Conservation (phyloP, 768 basidiomycete genomes). For the Leccinum arenicola region DNA sequence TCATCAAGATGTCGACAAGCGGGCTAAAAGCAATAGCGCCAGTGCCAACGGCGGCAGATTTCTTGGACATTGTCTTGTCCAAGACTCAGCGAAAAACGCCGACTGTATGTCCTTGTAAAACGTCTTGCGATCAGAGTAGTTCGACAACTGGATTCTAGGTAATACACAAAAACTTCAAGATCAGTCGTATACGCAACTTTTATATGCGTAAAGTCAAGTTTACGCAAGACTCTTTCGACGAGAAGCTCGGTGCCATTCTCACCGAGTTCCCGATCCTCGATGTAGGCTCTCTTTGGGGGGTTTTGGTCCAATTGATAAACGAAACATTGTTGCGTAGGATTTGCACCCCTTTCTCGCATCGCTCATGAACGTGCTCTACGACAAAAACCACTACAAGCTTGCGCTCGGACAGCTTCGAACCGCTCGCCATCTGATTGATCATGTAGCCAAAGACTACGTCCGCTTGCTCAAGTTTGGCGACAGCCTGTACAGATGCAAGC, state of each 20-base stretch:
- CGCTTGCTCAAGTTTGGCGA: conserved; percentile 97
- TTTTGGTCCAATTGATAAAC: not conserved
- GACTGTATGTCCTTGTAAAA: conserved; percentile 51
- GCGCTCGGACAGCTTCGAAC: conserved; percentile 97
- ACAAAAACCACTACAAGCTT: conserved; percentile 99
- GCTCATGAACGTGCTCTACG: conserved; percentile 97
- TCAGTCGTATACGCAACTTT: conserved; percentile 95
- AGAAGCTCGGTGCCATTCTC: conserved; percentile 90
- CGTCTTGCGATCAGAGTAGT: conserved; percentile 1
- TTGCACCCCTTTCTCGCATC: conserved; percentile 96
- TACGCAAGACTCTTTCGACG: conserved; percentile 94
- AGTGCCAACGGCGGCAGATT: conserved; percentile 95
- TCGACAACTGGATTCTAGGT: conserved; percentile 47
- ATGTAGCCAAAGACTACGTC: conserved; percentile 95
- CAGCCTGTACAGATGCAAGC: conserved; percentile 96
- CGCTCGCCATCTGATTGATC: conserved; percentile 92
- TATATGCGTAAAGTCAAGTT: conserved; percentile 99
- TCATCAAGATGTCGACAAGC: conserved; percentile 66
- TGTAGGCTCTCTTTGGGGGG: conserved; percentile 50
- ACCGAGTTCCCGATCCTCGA: conserved; percentile 97
- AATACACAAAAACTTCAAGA: conserved; percentile 99
- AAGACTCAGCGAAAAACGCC: conserved; percentile 98
- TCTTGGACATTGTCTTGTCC: conserved; percentile 89
- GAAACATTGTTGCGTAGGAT: conserved; percentile 47
- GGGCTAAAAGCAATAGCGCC: conserved; percentile 96